phyloP scores from a whole-genome alignment of 2,329 filamentous ascomycete genomes.

The Trichocomaceae sp. region DNA sequence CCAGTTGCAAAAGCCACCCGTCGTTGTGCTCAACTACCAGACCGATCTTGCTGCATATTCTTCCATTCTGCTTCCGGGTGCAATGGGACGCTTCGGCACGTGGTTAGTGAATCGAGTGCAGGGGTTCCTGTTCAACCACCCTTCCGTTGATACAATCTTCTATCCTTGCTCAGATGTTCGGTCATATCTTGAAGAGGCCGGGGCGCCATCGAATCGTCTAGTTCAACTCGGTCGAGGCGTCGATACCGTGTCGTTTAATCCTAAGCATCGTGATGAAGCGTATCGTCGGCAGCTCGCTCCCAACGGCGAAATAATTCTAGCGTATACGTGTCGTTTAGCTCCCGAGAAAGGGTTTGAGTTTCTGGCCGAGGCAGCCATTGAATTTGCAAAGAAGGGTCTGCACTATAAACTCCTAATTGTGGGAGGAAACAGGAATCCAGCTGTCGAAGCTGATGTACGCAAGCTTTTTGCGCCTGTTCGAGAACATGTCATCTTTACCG shows the following conservation, averaged over 20 bases:
- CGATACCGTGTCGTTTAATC: slow-evolving; percentile 57
- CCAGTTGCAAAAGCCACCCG: slow-evolving; percentile 51
- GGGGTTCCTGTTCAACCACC: slow-evolving; percentile 58
- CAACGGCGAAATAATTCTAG: slow-evolving; percentile 57
- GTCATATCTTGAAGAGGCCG: slow-evolving; percentile 53
- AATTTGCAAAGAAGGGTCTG: slow-evolving; percentile 51
- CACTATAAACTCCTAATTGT: slow-evolving; percentile 61
- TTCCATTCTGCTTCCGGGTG: slow-evolving; percentile 60
- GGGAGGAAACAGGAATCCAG: slow-evolving; percentile 59
- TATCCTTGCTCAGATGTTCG: slow-evolving; percentile 61
- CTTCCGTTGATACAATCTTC: slow-evolving; percentile 59
- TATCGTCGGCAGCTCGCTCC: slow-evolving; percentile 53
- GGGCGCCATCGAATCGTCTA: slow-evolving; percentile 52
- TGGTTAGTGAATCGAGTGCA: slow-evolving; percentile 58
- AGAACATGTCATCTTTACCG: slow-evolving; percentile 58
- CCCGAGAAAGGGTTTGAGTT: slow-evolving; percentile 68
- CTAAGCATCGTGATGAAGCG: slow-evolving; percentile 45
- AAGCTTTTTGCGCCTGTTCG: slow-evolving; percentile 51
- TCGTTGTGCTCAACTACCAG: slow-evolving; percentile 64
- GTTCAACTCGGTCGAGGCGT: slow-evolving; percentile 59
- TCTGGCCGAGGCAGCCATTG: slow-evolving; percentile 50
- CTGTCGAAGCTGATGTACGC: slow-evolving; percentile 56
- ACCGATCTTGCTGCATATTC: slow-evolving; percentile 65
- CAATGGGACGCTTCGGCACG: slow-evolving; percentile 55
- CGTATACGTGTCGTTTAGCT: slow-evolving; percentile 61